Base-by-base conservation (phyloP, 768 basidiomycete genomes). In the Leccinum ochraceum region DNA sequence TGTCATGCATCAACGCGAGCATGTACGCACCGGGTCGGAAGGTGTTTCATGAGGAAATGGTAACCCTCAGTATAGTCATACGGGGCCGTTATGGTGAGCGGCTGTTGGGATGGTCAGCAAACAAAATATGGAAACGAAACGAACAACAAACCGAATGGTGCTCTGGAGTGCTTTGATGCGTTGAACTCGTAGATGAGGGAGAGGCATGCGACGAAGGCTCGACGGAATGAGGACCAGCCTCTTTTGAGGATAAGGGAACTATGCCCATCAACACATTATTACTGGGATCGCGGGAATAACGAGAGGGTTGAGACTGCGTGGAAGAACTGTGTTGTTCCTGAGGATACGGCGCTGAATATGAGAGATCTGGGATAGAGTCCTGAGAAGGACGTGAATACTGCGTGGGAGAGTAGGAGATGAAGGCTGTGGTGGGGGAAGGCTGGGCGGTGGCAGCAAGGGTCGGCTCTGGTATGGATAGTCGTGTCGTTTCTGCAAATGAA, bases 31-130 rank as follows among this genome's bases (percentile, higher is more conserved):
- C 89, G 85, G 67, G 79, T 84, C 48, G 89, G 89, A 54, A 98
- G 80, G 75, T 94, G 91, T 77, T 94, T 92, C 94, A 98, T 98
- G 66, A 98, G 80, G 73, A 91, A 92, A 73, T 97, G 96, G 71
- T 98, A 98, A 22, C 94, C 94, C 78, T 97, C 90, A 16, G 94
- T 96, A 69, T 98, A 97, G 72, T 96, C 94, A 70, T 94, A 96
- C 5, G 94, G 90, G 69, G 83, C 80, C 16, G 86, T 84, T 50
- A 88, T 81, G 32, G 61, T 81, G 52, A 83, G 86, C 72, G 76
- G 85, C 80, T 79, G 81, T 77, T 79, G 91, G 76, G 78, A 82
- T 77, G 78, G 87, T 81, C 60, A 83, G 63, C 79, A 75, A 4
- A 78, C 79, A 32, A 71, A 68, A 57, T 69, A 68, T 6, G 66